Conservation (phyloP, 305 asterid species). For the Striga hermonthica region DNA sequence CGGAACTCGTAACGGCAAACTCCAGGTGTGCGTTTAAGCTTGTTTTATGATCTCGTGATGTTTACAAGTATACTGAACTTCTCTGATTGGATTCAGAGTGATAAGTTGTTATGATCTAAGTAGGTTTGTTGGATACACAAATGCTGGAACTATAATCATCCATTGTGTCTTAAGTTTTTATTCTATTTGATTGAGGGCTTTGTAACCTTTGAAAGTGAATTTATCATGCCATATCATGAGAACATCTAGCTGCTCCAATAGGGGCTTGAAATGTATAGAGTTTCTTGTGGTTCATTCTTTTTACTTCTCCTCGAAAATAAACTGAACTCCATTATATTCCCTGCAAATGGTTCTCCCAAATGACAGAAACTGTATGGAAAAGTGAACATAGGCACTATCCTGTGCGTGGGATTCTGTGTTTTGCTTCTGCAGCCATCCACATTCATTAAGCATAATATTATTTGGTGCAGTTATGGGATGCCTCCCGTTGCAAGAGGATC, state of each 20-base stretch:
- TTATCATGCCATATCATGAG: too few species aligned
- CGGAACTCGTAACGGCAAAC: slow-evolving; percentile 81
- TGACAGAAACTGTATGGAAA: neutral
- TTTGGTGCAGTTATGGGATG: slow-evolving; percentile 82
- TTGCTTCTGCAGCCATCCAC: too few species aligned
- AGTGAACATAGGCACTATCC: neutral
- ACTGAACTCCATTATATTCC: neutral
- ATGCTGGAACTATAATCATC: neutral
- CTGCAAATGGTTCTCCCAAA: neutral
- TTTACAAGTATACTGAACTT: slow-evolving; percentile 2
- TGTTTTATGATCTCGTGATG: slow-evolving; percentile 13
- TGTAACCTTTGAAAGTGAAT: neutral
- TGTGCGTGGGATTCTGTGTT: neutral
- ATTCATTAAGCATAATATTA: neutral
- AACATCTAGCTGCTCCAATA: too few species aligned
- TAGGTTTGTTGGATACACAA: neutral
- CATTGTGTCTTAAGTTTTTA: neutral
- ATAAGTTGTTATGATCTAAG: neutral
- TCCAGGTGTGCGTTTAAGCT: slow-evolving; percentile 50
- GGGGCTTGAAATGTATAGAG: too few species aligned
- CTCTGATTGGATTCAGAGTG: neutral
- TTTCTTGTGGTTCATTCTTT: too few species aligned
- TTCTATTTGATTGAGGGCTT: neutral
- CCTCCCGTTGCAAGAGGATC: slow-evolving; percentile 77
- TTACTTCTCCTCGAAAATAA: neutral